Percentiles rank a stretch among this genome's conserved stretches.
Conservation (phyloP, 441 rosid species). For the Gossypium schwendimanii region DNA sequence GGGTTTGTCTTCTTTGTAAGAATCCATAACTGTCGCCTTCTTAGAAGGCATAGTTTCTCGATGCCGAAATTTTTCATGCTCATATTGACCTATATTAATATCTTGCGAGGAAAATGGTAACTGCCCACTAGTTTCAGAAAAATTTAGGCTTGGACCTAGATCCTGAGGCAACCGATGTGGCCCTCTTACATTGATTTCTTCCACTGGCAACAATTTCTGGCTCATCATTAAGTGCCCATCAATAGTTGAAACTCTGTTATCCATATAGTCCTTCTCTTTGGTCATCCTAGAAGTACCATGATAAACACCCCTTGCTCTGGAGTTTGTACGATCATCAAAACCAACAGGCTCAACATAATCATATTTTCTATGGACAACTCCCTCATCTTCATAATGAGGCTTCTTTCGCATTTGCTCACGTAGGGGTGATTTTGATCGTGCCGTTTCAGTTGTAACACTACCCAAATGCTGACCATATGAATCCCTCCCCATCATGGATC, state of each 20-base stretch:
- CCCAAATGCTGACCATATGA: constrained; percentile 25
- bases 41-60: constrained; percentile 29
- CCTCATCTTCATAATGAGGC: constrained; percentile 28
- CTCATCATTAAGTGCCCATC: constrained; percentile 26
- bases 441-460: constrained; percentile 26
- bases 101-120: constrained; percentile 18
- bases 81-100: constrained; percentile 23
- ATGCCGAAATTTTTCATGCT: constrained; percentile 30
- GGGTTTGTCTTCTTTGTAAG: constrained; percentile 29
- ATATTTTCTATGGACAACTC: constrained; percentile 25
- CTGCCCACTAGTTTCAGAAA: constrained; percentile 28
- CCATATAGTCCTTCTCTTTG: constrained; percentile 30
- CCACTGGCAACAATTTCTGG: constrained; percentile 29
- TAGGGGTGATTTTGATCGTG: constrained; percentile 24
- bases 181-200: constrained; percentile 29
- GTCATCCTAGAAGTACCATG: constrained; percentile 27
- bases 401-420: constrained; percentile 23
- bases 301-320: constrained; percentile 28
- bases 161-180: constrained; percentile 25
- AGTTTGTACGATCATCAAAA: constrained; percentile 24
- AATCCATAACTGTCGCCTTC: constrained; percentile 19
- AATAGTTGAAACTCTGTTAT: constrained; percentile 23
- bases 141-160: constrained; percentile 24
- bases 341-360: constrained; percentile 23
- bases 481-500: constrained; percentile 31